phyloP scores from a whole-genome alignment of 805 yeast genomes.

The Zygotorulaspora florentina region DNA sequence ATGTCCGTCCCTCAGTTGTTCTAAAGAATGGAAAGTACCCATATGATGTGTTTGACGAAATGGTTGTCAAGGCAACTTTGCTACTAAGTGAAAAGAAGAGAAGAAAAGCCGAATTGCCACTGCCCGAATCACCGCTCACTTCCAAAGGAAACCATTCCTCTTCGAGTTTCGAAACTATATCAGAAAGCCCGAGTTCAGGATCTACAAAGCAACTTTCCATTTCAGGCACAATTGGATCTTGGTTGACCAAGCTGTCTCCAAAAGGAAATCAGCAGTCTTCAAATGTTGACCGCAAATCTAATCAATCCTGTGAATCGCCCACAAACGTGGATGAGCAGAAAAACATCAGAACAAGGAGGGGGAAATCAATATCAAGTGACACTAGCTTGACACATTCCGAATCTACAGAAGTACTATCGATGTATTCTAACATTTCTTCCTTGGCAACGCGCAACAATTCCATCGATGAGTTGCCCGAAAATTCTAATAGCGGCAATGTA shows the following conservation, averaged over 20 bases:
- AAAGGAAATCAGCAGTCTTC: slow-evolving; percentile 2
- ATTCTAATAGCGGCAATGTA: not conserved
- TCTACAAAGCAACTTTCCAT: slow-evolving; percentile 5
- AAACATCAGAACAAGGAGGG: not conserved
- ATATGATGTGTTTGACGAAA: slow-evolving; percentile 27
- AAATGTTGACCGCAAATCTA: not conserved
- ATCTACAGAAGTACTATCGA: slow-evolving; percentile 20
- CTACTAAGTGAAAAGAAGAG: slow-evolving; percentile 16
- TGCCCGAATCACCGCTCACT: slow-evolving; percentile 7
- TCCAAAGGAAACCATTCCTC: not conserved
- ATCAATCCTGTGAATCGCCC: not conserved
- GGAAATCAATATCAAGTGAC: slow-evolving; percentile 1
- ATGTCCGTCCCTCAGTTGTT: slow-evolving; percentile 19
- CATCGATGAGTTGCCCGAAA: slow-evolving; percentile 13
- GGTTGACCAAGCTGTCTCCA: slow-evolving; percentile 16
- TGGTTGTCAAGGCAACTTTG: slow-evolving; percentile 19
- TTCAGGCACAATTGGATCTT: slow-evolving; percentile 18
- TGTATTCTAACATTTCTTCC: slow-evolving; percentile 23
- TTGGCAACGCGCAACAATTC: slow-evolving; percentile 17
- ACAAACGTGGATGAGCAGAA: not conserved
- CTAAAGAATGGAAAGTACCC: slow-evolving; percentile 23
- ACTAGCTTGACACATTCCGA: slow-evolving; percentile 9
- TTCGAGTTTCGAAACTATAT: not conserved
- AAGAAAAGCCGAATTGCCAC: slow-evolving; percentile 8
- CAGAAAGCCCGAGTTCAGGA: not conserved